A percentile compares a stretch with the other conserved stretches of the same genome.
Conservation (phyloP, 306 rosid genomes). For the Cercis canadensis region DNA sequence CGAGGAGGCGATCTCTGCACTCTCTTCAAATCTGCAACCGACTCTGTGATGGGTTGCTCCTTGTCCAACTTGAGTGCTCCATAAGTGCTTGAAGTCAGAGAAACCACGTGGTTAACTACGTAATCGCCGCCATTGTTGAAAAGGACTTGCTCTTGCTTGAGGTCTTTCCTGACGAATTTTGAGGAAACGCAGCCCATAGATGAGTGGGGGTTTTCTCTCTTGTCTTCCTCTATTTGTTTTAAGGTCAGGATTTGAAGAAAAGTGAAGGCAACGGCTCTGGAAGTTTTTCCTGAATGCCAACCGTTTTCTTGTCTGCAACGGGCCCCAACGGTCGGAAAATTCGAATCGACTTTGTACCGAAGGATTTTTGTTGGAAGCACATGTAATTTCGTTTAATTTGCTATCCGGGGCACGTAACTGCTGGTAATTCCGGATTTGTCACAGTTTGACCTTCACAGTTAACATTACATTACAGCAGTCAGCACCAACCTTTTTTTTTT, state of each 20-base stretch:
- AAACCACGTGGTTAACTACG: slow-evolving; percentile 70
- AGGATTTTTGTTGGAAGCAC: slow-evolving; percentile 32
- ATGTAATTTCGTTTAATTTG: not conserved
- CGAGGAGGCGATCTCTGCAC: slow-evolving; percentile 39
- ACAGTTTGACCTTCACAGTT: not conserved
- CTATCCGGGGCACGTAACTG: not conserved
- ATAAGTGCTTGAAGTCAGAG: slow-evolving; percentile 85
- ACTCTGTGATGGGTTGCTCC: slow-evolving; percentile 35
- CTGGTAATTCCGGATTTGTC: not conserved
- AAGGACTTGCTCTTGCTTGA: slow-evolving; percentile 44
- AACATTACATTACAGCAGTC: no score
- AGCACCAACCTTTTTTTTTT: no score
- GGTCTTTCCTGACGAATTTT: slow-evolving; percentile 65
- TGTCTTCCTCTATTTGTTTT: slow-evolving; percentile 30
- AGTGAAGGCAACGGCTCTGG: slow-evolving; percentile 45
- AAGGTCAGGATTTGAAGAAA: slow-evolving; percentile 42
- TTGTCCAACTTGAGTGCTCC: slow-evolving; percentile 80
- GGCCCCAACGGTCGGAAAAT: slow-evolving; percentile 88
- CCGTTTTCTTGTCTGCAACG: slow-evolving; percentile 70
- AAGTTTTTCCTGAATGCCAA: slow-evolving; percentile 40
- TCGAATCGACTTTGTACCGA: slow-evolving; percentile 51
- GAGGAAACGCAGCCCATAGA: slow-evolving; percentile 97
- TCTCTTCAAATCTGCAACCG: slow-evolving; percentile 43
- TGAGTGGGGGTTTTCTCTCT: slow-evolving; percentile 40
- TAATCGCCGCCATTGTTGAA: slow-evolving; percentile 63